Percentiles rank a stretch among this genome's conserved stretches.
These are phyloP conservation scores for Chrysochromulina tobinii DNA, from an alignment of 78 protist genomes.

Conservation along the genomic window DNA sequence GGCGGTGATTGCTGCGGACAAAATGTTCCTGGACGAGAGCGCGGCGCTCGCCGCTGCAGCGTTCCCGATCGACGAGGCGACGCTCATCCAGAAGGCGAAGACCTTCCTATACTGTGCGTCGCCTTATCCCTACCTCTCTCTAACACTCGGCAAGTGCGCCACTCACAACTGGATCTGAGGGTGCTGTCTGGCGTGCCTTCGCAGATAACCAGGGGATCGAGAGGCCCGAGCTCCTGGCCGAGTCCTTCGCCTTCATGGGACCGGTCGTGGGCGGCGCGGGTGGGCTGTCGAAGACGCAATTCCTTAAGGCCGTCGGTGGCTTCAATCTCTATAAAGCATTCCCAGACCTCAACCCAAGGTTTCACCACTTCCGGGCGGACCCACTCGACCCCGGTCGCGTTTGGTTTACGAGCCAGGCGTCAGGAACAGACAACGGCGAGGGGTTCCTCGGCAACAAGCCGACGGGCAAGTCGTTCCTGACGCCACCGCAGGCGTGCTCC, in stretches of 20 bases:
- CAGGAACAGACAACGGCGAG: neutral
- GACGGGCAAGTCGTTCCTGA: neutral
- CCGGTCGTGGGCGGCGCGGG: neutral
- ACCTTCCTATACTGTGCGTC: neutral
- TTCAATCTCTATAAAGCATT: neutral
- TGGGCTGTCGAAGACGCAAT: neutral
- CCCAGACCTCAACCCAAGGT: neutral
- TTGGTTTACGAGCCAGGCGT: neutral
- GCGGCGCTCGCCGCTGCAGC: neutral
- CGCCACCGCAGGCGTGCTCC: neutral
- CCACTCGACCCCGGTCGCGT: constrained; percentile 16
- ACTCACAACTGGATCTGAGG: too few relatives aligned
- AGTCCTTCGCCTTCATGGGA: neutral
- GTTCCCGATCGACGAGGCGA: neutral
- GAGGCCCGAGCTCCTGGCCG: neutral
- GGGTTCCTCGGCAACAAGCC: neutral
- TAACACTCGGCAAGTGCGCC: too few relatives aligned
- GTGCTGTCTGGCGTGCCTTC: too few relatives aligned
- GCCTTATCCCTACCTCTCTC: too few relatives aligned
- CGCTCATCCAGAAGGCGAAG: neutral
- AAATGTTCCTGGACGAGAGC: neutral
- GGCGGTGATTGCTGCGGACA: too few relatives aligned
- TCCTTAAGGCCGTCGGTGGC: neutral
- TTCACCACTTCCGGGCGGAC: neutral
- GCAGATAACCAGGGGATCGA: too few relatives aligned